Evolutionary conservation across 73 alveolate species (phyloP).

Genomic region (Paramecium biaurelia): DNA sequence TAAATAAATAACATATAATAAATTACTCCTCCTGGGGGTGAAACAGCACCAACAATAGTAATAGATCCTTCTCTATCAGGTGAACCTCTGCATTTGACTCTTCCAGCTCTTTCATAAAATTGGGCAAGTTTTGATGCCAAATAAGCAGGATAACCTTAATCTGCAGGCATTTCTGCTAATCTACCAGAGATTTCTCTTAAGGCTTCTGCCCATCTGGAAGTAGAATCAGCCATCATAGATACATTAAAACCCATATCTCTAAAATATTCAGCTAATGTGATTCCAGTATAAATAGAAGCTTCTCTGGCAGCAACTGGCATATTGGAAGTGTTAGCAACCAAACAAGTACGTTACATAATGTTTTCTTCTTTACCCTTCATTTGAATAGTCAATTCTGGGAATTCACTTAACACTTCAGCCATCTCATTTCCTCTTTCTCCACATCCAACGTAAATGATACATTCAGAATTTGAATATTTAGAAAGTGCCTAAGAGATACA

Average conservation of each 20-base stretch:
- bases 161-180: constrained; percentile 99
- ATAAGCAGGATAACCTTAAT: constrained; percentile 99
- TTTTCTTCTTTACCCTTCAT: constrained; percentile 88
- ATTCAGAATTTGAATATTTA: constrained; percentile 94
- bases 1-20: not conserved
- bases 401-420: constrained; percentile 98
- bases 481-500: constrained; percentile 97
- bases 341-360: constrained; percentile 97
- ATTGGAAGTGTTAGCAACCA: constrained; percentile 98
- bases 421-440: constrained; percentile 99
- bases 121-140: constrained; percentile 95
- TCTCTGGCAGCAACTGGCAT: constrained; percentile 99
- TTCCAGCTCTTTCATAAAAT: constrained; percentile 99
- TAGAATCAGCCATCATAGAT: constrained; percentile 99
- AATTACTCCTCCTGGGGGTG: constrained; percentile 95
- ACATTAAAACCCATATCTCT: constrained; percentile 99
- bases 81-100: constrained; percentile 97
- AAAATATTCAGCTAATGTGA: constrained; percentile 99
- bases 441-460: constrained; percentile 97
- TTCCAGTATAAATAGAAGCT: constrained; percentile 97
- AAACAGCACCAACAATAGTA: constrained; percentile 88
- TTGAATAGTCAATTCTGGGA: constrained; percentile 95
- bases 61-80: constrained; percentile 97
- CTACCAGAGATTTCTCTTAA: constrained; percentile 99
- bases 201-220: constrained; percentile 99